A percentile compares a stretch with the other conserved stretches of the same genome.
These are phyloP conservation scores for Cyberlindnera maclurae DNA, from an alignment of 805 yeast genomes.

Conservation along the genomic window DNA sequence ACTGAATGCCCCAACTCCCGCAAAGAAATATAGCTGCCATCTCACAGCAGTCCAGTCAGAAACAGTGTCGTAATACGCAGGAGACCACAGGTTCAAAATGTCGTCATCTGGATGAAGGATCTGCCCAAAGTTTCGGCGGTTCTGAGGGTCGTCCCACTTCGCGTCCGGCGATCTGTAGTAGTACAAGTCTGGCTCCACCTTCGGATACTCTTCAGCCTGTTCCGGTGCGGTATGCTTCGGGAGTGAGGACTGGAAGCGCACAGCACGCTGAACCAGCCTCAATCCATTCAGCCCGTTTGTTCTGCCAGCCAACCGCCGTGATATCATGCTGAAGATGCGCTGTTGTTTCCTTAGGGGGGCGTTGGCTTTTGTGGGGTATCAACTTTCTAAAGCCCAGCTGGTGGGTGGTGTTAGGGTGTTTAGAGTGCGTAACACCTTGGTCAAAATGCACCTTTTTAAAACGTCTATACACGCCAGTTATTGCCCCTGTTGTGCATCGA, in stretches of 20 bases:
- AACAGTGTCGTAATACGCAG: conserved; percentile 61
- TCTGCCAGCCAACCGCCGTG: no score
- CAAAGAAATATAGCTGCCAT: conserved; percentile 52
- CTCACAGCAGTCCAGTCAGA: conserved; percentile 54
- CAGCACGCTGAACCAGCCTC: no score
- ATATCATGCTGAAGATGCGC: no score
- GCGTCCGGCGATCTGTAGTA: conserved; percentile 65
- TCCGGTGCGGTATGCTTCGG: no score
- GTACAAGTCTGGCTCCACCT: conserved; percentile 49
- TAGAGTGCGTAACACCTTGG: no score
- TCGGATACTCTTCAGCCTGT: conserved; percentile 43
- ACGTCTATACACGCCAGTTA: neutral
- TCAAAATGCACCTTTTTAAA: neutral
- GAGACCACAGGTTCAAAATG: conserved; percentile 77
- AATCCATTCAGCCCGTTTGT: no score
- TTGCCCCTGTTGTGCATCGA: conserved; percentile 4
- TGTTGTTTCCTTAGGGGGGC: no score
- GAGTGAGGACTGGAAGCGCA: neutral
- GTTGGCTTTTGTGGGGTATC: no score
- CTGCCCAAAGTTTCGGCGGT: conserved; percentile 70
- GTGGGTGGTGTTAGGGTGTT: neutral
- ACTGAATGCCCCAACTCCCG: conserved; percentile 34
- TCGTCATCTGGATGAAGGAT: conserved; percentile 70
- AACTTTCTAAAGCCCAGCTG: no score
- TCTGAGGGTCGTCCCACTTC: conserved; percentile 74